Base-by-base conservation (phyloP, 495 filamentous ascomycete genomes). In the Hypoxylon cercidicola region DNA sequence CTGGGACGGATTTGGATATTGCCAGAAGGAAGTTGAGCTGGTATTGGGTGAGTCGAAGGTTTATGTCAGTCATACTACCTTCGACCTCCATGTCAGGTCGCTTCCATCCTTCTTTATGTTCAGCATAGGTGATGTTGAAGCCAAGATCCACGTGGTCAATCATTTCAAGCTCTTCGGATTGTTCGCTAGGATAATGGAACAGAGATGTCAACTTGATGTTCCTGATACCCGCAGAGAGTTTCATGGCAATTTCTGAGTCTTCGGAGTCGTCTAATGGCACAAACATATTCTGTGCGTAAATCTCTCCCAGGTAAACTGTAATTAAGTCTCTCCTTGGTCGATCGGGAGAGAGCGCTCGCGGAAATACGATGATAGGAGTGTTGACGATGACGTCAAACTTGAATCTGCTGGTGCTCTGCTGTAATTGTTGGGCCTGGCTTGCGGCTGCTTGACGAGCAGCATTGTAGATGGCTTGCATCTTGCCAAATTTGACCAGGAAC, bases 401-500 rank as follows among this genome's bases (percentile, higher is more conserved):
- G 79, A 97, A 91, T 56, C 91, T 91, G 66, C 88, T 90, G 3
- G 90, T 90, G 72, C 87, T 92, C 66, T 97, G 88, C 69, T 97
- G 94, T 10, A 99, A 82, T 73, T 97, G 92, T 48, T 85, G 96
- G 6, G 95, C 95, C 74, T 97, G 93, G 60, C 90, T 93, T 20
- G 93, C 91, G n/a, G 95, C 95, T 50, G 95, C 95, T 75, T 93
- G 92, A 20, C 96, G 87, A 18, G 95, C 95, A 16, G 95, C 94
- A 74, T 99, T 98, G 82, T 97, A 98, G 46, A 99, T 93, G 19
- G 95, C 93, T 76, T 98, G 95, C 95, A 99, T 99, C 77, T 96
- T 96, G 57, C 95, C 95, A 70, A 99, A 99, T 67, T 99, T 99
- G 69, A 99, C 91, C 25, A 93, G 81, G 76, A 98, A 99, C 70